Base-by-base conservation (phyloP, 129 eudicot genomes). In the Flaveria brownii region DNA sequence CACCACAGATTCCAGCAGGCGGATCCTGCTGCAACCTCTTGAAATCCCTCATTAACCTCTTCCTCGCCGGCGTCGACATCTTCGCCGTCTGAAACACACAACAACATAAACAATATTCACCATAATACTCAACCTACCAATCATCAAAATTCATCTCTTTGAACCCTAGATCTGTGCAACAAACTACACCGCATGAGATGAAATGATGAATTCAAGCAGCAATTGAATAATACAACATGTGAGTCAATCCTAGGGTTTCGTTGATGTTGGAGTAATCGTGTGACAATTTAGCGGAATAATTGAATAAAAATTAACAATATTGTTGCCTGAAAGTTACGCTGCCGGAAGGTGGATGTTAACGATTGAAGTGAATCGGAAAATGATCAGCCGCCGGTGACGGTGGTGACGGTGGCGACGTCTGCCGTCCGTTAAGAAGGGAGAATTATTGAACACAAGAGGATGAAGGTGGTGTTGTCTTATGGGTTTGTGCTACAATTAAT, bases 21-120 rank as follows among this genome's bases (percentile, higher is more conserved):
- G 96, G 96, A 73, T 87, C 96, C 82, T 87, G 91, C 86, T 86
- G 89, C 67, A 89, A 66, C 83, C 95, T 79, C 85, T 87, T 89
- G 61, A 89, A 89, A 78, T 89, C 96, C 85, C 92, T 85, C 92
- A 89, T 89, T 78, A 89, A 73, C 68, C 92, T 82, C 85, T 89
- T 89, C 84, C 89, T 85, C 17, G 92, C 78, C 49, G 96, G 89
- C 47, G 92, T 87, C 67, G 90, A 89, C 96, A 87, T 89, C 85
- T 74, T 78, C 72, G 13, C 74, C 73, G 63, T 81, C 84, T 68
- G 26, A 12, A 9, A 50, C 9, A 16, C 9, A 25, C 7, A 56
- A 20, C 10, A 56, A 9, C 8, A 68, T 2, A 5, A 10, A 30
- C 54, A 26, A 2, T 7, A 22, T 39, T 28, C 65, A 60, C 61